Base-by-base conservation (phyloP, 495 filamentous ascomycete species). In the Parathielavia appendiculata region DNA sequence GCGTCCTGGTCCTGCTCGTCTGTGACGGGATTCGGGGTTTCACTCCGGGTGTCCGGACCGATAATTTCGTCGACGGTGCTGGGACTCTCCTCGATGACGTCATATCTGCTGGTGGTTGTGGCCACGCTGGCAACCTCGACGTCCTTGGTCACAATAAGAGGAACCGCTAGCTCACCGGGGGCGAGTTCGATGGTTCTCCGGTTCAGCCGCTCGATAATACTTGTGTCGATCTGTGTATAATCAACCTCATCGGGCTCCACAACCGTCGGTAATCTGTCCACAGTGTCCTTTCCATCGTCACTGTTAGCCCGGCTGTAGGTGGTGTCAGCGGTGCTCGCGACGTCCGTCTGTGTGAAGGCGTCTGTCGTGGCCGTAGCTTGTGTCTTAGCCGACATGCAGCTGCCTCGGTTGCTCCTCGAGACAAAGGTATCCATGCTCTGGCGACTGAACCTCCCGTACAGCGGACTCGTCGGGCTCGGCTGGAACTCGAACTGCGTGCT, bases 401-500 rank as follows among this genome's bases (percentile, higher is more conserved):
- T 87, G 47, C 78, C 79, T 13, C 87, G 77, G 71, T 88, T 88
- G 69, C 86, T 89, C 61, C 78, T 79, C 30, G 76, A 77, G 22
- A 71, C 62, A 55, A 66, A 76, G 38, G 77, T 83, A 58, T 93
- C 88, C 26, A 84, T 74, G 66, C 88, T 92, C 63, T 81, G 81
- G 53, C 87, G 83, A 49, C 79, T 73, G 63, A 86, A 91, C 53
- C 80, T 81, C 23, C 74, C 71, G 67, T 81, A 92, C n/a, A 90
- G 75, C 8, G 91, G 90, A 68, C 89, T 93, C 30, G 79, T 81
- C 0, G 88, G 86, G 47, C 78, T 85, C 19, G 90, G 89, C 58
- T 83, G 81, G 75, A 86, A 95, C 66, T 90, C 87, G 70, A 96
- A 95, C 56, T 83, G 80, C 20, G 86, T 88, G 70, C 81, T 85